Conservation (phyloP, 306 rosid genomes). For the Gleditsia sinensis region DNA sequence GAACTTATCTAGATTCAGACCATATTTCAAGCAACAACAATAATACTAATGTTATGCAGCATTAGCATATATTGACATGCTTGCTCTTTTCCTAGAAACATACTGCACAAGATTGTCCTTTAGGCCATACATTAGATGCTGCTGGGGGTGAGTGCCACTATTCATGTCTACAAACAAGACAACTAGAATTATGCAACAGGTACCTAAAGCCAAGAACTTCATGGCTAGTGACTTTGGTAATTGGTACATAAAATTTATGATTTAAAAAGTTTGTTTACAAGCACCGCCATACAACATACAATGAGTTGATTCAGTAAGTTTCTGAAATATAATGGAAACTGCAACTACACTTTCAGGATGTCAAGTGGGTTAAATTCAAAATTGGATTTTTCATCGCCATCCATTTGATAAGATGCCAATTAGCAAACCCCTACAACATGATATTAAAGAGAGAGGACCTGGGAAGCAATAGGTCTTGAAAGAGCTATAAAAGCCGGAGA, state of each 20-base stretch:
- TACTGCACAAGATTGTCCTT: neutral
- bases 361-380: neutral
- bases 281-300: neutral
- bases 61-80: neutral
- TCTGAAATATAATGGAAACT: neutral
- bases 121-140: neutral
- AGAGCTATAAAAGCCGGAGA: slow-evolving; percentile 60
- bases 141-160: neutral
- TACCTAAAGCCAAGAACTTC: neutral
- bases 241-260: too few relatives aligned
- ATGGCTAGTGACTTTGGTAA: neutral
- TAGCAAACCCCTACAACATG: neutral
- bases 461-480: slow-evolving; percentile 52
- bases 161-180: neutral
- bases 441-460: slow-evolving; percentile 40
- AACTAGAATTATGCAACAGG: neutral
- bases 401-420: neutral
- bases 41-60: neutral
- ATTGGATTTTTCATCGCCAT: neutral
- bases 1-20: neutral
- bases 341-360: neutral
- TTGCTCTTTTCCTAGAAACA: neutral
- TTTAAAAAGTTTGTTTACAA: neutral
- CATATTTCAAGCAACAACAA: slow-evolving; percentile 10
- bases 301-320: neutral